These are phyloP conservation scores for Beauveria sp. DNA, from an alignment of 2,329 filamentous ascomycete species.

Conservation along the genomic window DNA sequence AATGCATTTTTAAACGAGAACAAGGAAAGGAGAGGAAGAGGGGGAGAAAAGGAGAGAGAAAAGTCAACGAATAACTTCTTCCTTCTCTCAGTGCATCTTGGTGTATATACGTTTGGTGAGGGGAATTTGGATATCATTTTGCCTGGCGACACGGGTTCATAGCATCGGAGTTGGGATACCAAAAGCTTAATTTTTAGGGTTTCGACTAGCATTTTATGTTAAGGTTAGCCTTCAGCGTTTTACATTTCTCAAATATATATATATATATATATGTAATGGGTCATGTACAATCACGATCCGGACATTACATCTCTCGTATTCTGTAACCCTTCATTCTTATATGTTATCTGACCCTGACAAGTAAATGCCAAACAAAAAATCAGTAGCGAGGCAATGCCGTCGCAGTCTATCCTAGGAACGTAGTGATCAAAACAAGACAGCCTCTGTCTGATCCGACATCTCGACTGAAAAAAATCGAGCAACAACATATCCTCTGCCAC, in stretches of 20 bases:
- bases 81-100: no score
- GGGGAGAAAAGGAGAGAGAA: no score
- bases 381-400: not conserved
- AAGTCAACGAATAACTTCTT: no score
- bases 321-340: not conserved
- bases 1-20: no score
- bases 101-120: not conserved
- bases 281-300: not conserved
- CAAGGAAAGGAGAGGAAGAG: not conserved
- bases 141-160: not conserved
- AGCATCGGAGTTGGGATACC: slow-evolving; percentile 3
- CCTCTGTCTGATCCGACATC: not conserved
- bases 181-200: not conserved
- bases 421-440: not conserved
- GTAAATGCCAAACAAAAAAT: not conserved
- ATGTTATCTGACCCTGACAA: slow-evolving; percentile 1
- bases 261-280: not conserved
- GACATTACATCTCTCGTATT: not conserved
- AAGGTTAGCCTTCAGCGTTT: not conserved
- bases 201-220: not conserved
- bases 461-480: not conserved
- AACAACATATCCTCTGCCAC: not conserved
- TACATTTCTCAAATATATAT: not conserved
- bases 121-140: not conserved
- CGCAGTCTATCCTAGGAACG: slow-evolving; percentile 5